These are phyloP conservation scores for Brachypodium distachyon DNA, from an alignment of 202 grass and related monocot species.

Conservation along the genomic window DNA sequence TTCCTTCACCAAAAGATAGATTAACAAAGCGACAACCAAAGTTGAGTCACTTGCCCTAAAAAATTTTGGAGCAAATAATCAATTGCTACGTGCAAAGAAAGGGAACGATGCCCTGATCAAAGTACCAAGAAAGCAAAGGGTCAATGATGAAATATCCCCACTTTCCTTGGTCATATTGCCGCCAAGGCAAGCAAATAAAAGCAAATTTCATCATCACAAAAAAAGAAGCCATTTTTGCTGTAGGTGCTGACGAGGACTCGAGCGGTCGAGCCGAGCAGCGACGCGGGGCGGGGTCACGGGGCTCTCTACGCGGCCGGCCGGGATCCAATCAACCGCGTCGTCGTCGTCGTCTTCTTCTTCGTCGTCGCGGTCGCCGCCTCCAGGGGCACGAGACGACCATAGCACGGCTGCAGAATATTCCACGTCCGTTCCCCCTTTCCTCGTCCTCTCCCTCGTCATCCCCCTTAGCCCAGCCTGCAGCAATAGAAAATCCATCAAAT, in stretches of 20 bases:
- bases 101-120: too few relatives aligned
- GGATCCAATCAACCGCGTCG: background rate
- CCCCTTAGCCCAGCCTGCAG: too few relatives aligned
- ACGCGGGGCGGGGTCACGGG: background rate
- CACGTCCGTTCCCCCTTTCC: background rate
- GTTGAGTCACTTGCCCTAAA: too few relatives aligned
- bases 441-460: background rate
- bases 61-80: too few relatives aligned
- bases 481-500: background rate
- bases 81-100: too few relatives aligned
- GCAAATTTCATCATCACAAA: background rate
- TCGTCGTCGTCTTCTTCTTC: background rate
- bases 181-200: background rate
- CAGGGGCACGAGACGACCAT: background rate
- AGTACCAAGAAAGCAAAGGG: too few relatives aligned
- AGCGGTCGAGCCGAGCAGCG: background rate
- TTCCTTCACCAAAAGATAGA: too few relatives aligned
- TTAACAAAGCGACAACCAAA: too few relatives aligned
- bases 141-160: too few relatives aligned
- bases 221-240: background rate
- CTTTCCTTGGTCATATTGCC: too few relatives aligned
- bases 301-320: background rate
- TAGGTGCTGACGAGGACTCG: background rate
- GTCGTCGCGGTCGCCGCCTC: background rate
- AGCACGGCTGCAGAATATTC: constrained; percentile 14